A percentile compares a stretch with the other conserved stretches of the same genome.
Evolutionary conservation across 2,329 filamentous ascomycete genomes (phyloP).

Genomic region (Pseudogymnoascus sp.): DNA sequence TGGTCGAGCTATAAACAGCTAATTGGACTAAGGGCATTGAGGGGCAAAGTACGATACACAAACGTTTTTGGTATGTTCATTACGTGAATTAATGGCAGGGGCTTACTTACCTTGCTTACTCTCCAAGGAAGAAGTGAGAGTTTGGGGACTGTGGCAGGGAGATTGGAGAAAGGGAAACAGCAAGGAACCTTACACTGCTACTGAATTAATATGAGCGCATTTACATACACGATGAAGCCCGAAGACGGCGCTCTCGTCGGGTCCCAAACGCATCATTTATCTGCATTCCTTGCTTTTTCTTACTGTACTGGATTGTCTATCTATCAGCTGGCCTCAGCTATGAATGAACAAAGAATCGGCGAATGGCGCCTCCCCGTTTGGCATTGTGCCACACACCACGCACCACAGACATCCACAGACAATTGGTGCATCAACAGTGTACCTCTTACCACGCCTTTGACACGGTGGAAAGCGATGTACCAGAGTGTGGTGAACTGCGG

Average conservation of each 20-base stretch:
- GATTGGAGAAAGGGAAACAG: neutral
- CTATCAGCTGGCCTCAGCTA: neutral
- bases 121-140: neutral
- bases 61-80: slow-evolving; percentile 1
- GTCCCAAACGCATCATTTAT: neutral
- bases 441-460: neutral
- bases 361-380: neutral
- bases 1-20: slow-evolving; percentile 2
- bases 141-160: neutral
- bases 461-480: neutral
- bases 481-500: neutral
- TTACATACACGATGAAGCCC: neutral
- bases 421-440: neutral
- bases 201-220: slow-evolving; percentile 3
- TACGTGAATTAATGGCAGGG: neutral
- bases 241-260: neutral
- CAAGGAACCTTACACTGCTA: neutral
- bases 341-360: neutral
- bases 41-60: slow-evolving; percentile 1
- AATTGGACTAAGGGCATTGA: slow-evolving; percentile 4
- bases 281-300: slow-evolving; percentile 6
- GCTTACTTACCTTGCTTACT: neutral
- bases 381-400: neutral
- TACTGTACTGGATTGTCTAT: slow-evolving; percentile 2
- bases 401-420: neutral